Percentiles rank a stretch among this genome's conserved stretches.
phyloP scores from a whole-genome alignment of 129 eudicot species.

The Smallanthus sonchifolius region DNA sequence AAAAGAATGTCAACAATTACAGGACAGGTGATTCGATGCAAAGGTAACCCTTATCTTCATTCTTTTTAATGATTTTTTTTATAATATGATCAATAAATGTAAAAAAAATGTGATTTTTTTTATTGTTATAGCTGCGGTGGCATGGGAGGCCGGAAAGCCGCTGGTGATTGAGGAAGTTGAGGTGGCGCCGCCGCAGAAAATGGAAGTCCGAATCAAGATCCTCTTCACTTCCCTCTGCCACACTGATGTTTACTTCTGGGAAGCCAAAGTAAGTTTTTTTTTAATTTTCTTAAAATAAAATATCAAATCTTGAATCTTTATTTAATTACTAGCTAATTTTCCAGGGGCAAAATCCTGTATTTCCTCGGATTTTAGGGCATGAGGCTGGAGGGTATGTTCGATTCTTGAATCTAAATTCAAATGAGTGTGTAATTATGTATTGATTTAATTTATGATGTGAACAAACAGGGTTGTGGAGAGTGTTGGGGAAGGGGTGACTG shows the following conservation, averaged over 20 bases:
- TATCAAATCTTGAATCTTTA: not conserved
- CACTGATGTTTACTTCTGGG: conserved; percentile 89
- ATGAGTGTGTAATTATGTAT: not conserved
- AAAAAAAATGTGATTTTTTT: too few species aligned
- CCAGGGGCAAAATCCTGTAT: conserved; percentile 75
- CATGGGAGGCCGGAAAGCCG: conserved; percentile 88
- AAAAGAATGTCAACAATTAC: conserved; percentile 33
- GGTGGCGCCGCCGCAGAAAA: conserved; percentile 82
- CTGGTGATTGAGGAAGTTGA: conserved; percentile 77
- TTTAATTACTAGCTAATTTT: not conserved
- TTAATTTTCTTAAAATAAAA: too few species aligned
- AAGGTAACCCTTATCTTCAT: conserved; percentile 29
- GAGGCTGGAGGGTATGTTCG: conserved; percentile 88
- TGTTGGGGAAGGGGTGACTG: conserved; percentile 85
- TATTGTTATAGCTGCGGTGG: conserved; percentile 57
- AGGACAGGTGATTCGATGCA: conserved; percentile 59
- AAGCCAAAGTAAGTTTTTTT: conserved; percentile 53
- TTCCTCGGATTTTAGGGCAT: conserved; percentile 81
- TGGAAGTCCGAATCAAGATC: conserved; percentile 76
- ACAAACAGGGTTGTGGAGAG: conserved; percentile 67
- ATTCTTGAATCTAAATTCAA: not conserved
- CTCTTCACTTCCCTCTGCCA: conserved; percentile 74
- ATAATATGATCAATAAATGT: too few species aligned
- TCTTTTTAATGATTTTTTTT: not conserved
- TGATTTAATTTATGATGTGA: not conserved